A percentile compares a stretch with the other conserved stretches of the same genome.
Conservation (phyloP, 169 alveolate genomes). For the Theileria luwenshuni region DNA sequence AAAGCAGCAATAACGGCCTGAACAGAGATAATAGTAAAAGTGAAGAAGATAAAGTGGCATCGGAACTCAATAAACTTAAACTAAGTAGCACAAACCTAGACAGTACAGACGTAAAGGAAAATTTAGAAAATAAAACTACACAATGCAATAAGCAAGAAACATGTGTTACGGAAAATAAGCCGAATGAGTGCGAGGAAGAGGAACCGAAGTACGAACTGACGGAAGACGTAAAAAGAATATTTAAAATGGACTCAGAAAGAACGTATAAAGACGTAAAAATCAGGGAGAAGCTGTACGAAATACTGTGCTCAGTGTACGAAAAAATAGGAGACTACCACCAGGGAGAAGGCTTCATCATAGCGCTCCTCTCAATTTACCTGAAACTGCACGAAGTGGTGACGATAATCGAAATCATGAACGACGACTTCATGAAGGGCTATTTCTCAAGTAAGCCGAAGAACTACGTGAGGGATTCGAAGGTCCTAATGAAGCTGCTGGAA, state of each 20-base stretch:
- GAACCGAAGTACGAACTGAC: conserved; percentile 15
- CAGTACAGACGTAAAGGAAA: too few species aligned
- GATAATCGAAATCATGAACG: conserved; percentile 64
- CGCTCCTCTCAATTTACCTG: conserved; percentile 72
- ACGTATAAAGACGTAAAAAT: conserved; percentile 70
- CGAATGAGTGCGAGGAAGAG: background rate
- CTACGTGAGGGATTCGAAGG: conserved; percentile 77
- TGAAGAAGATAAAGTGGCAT: too few species aligned
- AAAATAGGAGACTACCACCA: conserved; percentile 80
- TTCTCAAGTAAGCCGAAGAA: conserved; percentile 76
- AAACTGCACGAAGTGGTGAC: conserved; percentile 67
- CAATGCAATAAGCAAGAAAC: too few species aligned
- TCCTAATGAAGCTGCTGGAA: conserved; percentile 71
- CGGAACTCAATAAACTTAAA: too few species aligned
- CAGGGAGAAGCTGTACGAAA: conserved; percentile 52
- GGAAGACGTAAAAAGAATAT: conserved; percentile 70
- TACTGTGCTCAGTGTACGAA: conserved; percentile 61
- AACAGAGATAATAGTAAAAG: background rate
- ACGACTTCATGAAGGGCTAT: conserved; percentile 72
- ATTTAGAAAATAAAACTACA: too few species aligned
- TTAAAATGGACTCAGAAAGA: conserved; percentile 75
- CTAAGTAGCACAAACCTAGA: too few species aligned
- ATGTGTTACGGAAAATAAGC: too few species aligned
- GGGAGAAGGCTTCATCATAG: conserved; percentile 77
- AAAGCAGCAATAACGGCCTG: background rate